phyloP scores from a whole-genome alignment of 768 basidiomycete species.

The Podaxis sp. region DNA sequence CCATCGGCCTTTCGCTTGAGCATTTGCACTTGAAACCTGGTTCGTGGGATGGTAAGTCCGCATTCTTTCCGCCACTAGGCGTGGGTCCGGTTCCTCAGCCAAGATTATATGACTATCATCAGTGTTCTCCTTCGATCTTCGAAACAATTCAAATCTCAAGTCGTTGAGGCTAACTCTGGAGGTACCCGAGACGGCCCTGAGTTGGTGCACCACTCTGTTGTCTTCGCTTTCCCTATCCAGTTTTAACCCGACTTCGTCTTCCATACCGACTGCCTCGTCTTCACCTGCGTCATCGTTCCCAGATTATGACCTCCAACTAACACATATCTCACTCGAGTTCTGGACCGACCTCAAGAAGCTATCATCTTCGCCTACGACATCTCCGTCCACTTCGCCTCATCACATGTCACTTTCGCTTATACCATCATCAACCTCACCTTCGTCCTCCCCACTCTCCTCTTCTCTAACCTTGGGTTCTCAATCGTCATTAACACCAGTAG shows the following conservation, averaged over 20 bases:
- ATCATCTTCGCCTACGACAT: neutral
- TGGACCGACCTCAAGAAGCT: constrained; percentile 39
- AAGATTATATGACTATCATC: neutral
- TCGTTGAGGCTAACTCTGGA: constrained; percentile 43
- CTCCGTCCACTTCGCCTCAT: constrained; percentile 1
- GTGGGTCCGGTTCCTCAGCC: neutral
- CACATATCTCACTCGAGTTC: constrained; percentile 39
- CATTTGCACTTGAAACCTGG: constrained; percentile 46
- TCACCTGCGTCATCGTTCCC: neutral
- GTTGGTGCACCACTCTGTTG: constrained; percentile 37
- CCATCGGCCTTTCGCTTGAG: constrained; percentile 36
- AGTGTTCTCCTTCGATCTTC: constrained; percentile 37
- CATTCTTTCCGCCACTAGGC: neutral
- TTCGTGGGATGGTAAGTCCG: constrained; percentile 36
- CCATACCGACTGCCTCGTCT: neutral
- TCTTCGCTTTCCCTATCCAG: constrained; percentile 19
- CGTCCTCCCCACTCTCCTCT: neutral
- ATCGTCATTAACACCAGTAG: neutral
- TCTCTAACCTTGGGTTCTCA: neutral
- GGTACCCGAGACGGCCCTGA: constrained; percentile 34
- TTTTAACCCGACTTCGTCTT: constrained; percentile 17
- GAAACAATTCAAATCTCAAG: constrained; percentile 33
- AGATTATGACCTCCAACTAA: constrained; percentile 22
- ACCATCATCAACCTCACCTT: neutral
- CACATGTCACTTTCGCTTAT: neutral